Evolutionary conservation across 2,329 filamentous ascomycete genomes (phyloP), one percentile per base, ranked within the genome.

Genomic region (Beauveria caledonica): DNA sequence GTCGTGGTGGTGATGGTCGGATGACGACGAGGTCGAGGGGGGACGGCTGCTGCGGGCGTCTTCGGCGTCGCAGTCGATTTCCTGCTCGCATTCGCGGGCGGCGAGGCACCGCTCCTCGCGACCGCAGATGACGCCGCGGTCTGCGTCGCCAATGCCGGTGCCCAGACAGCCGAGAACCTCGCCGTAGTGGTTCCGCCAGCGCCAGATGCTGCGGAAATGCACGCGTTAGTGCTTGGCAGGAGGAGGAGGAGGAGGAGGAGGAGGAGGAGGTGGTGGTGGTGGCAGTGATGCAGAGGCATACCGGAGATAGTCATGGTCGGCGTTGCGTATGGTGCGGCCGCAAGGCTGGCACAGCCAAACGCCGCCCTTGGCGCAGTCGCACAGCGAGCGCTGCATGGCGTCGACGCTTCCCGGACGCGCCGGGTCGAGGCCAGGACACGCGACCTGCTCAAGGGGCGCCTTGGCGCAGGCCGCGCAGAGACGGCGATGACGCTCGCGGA

Each of bases 291-390:
- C 11, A 15, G 15, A 36, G 11, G 70, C 76, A 48, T 73, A 85
- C 82, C 79, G 74, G 67, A 79, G 77, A 63, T 87, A 87, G 60
- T 85, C 81, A 57, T 77, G 73, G 66, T 87, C 84, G 21, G 80
- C 77, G 44, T 75, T 79, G 25, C 83, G 79, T 57, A 95, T 85
- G 59, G 84, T 83, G 63, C 87, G 84, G 1, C 92, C 91, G 66
- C 93, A 97, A 1, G 88, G 86, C 64, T 89, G 85, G 73, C 92
- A 97, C 27, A 97, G 84, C 89, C 90, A 97, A 51, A 95, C 85
- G 5, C 82, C 81, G 10, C 82, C 73, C 2, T 72, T 72, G 2
- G 73, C 77, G 66, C 83, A 86, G 46, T 72, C 76, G 68, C 83
- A 86, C 19, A 84, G 71, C 53, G 74, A 77, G 21, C 72, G 78